A percentile compares a stretch with the other conserved stretches of the same genome.
Conservation (phyloP, 164 flowering plant genomes). For the Kingdonia uniflora region DNA sequence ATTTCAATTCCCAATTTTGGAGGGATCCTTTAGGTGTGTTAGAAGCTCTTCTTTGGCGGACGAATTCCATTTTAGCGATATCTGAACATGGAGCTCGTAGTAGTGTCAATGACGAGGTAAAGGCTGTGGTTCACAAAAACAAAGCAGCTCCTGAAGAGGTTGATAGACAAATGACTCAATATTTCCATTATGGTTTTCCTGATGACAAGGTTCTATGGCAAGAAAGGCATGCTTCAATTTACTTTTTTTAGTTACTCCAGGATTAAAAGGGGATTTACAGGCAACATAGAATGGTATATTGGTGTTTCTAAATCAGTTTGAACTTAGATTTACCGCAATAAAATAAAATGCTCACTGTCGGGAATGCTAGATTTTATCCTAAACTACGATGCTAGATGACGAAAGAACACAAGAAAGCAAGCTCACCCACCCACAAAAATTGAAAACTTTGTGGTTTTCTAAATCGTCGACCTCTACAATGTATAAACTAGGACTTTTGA, state of each 20-base stretch:
- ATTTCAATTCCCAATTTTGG: slow-evolving; percentile 88
- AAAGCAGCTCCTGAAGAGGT: slow-evolving; percentile 97
- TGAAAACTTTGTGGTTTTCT: too few species aligned
- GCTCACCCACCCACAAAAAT: too few species aligned
- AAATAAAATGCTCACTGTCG: too few species aligned
- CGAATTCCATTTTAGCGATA: slow-evolving; percentile 74
- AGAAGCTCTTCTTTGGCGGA: slow-evolving; percentile 92
- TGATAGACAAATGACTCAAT: slow-evolving; percentile 66
- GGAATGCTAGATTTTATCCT: too few species aligned
- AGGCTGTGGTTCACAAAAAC: slow-evolving; percentile 83
- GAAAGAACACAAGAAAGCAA: too few species aligned
- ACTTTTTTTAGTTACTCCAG: neutral
- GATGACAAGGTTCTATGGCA: slow-evolving; percentile 83
- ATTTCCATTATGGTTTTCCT: slow-evolving; percentile 72
- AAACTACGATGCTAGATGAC: too few species aligned
- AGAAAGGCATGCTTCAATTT: slow-evolving; percentile 52
- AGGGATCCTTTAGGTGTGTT: slow-evolving; percentile 91
- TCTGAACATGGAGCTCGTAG: slow-evolving; percentile 98
- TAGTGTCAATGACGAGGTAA: slow-evolving; percentile 88
- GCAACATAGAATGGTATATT: too few species aligned
- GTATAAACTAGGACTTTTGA: too few species aligned
- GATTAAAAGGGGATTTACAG: too few species aligned
- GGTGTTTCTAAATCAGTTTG: too few species aligned
- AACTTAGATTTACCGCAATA: too few species aligned
- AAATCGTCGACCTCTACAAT: too few species aligned